Percentiles rank a stretch among this genome's conserved stretches.
Evolutionary conservation across 2,329 filamentous ascomycete species (phyloP).

Genomic region (Juglanconis sp.): DNA sequence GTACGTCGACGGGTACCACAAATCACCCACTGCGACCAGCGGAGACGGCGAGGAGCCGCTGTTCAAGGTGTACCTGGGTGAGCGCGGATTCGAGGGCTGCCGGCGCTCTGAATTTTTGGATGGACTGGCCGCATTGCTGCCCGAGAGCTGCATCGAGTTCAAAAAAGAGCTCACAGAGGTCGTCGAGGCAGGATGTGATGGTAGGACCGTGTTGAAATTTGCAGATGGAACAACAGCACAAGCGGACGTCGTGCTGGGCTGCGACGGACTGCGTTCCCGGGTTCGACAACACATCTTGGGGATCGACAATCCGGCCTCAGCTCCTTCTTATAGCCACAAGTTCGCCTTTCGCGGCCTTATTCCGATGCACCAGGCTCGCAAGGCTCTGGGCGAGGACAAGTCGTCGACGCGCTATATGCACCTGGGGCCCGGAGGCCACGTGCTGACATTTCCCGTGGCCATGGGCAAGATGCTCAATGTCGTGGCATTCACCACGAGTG

Average conservation of each 20-base stretch:
- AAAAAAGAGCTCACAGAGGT: conserved; percentile 10
- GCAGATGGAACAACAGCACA: conserved; percentile 36
- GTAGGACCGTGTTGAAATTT: conserved; percentile 32
- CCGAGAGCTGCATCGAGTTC: conserved; percentile 7
- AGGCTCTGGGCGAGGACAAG: conserved; percentile 46
- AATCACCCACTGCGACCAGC: neutral
- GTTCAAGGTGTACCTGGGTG: neutral
- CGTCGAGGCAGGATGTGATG: conserved; percentile 16
- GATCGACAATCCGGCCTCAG: conserved; percentile 27
- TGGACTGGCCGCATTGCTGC: conserved; percentile 14
- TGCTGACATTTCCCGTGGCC: conserved; percentile 61
- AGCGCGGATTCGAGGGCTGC: conserved; percentile 25
- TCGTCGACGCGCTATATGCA: conserved; percentile 53
- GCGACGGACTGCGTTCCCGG: conserved; percentile 62
- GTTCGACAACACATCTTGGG: conserved; percentile 49
- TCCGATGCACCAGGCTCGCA: conserved; percentile 53
- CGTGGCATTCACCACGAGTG: conserved; percentile 36
- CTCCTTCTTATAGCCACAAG: conserved; percentile 48
- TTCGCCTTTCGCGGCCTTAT: conserved; percentile 61
- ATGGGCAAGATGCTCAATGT: conserved; percentile 55
- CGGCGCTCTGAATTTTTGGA: conserved; percentile 20
- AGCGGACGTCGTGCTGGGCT: conserved; percentile 50
- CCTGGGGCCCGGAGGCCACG: conserved; percentile 53
- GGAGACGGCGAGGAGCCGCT: neutral
- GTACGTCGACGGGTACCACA: conserved; percentile 1